These are phyloP conservation scores for Penicillium bialowiezense DNA, from an alignment of 495 filamentous ascomycete species.

Conservation along the genomic window DNA sequence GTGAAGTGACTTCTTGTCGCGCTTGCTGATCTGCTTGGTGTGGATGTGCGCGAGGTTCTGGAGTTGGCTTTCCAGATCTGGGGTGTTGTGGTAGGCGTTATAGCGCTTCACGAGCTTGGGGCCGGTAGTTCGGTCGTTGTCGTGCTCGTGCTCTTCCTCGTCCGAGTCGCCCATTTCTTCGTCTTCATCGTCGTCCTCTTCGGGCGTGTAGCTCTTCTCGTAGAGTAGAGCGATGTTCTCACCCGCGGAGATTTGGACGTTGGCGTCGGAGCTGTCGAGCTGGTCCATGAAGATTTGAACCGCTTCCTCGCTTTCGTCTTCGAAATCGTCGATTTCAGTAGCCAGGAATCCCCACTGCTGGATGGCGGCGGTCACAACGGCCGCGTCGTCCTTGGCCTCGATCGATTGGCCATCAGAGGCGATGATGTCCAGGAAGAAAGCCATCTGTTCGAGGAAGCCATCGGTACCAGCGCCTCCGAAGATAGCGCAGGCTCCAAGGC, in stretches of 20 bases:
- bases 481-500: slow-evolving; percentile 68
- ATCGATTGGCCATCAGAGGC: slow-evolving; percentile 78
- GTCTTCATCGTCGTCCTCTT: slow-evolving; percentile 63
- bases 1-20: slow-evolving; percentile 74
- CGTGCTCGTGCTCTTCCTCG: slow-evolving; percentile 44
- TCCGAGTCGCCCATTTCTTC: slow-evolving; percentile 53
- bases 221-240: slow-evolving; percentile 88
- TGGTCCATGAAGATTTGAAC: slow-evolving; percentile 90
- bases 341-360: slow-evolving; percentile 87
- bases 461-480: slow-evolving; percentile 74
- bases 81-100: slow-evolving; percentile 53
- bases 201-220: slow-evolving; percentile 70
- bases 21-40: slow-evolving; percentile 71
- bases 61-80: slow-evolving; percentile 51
- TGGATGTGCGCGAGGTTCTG: slow-evolving; percentile 56
- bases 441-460: slow-evolving; percentile 73
- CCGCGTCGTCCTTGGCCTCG: slow-evolving; percentile 68
- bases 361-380: slow-evolving; percentile 78
- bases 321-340: slow-evolving; percentile 77
- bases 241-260: slow-evolving; percentile 82
- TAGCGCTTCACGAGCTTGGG: slow-evolving; percentile 63
- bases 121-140: slow-evolving; percentile 45
- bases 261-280: slow-evolving; percentile 69
- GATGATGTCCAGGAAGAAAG: slow-evolving; percentile 80
- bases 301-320: slow-evolving; percentile 66